Conservation (phyloP, 179 eudicot species). For the Silene noctiflora region DNA sequence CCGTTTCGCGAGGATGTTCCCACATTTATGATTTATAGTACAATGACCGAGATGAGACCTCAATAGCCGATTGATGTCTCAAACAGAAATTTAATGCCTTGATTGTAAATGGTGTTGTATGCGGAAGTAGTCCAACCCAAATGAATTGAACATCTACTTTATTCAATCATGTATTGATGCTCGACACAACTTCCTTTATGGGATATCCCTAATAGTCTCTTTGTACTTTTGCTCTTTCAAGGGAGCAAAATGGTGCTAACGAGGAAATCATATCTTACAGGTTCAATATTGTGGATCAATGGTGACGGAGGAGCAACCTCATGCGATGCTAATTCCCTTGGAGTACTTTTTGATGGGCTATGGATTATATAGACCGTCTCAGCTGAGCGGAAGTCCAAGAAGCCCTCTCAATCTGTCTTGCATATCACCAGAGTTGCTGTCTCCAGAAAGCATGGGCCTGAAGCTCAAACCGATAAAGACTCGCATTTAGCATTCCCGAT, state of each 20-base stretch:
- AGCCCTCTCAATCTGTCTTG: constrained; percentile 85
- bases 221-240: not conserved
- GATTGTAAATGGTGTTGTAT: not conserved
- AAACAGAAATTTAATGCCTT: not conserved
- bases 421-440: constrained; percentile 85
- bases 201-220: not conserved
- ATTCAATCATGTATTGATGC: not conserved
- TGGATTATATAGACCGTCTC: constrained; percentile 64
- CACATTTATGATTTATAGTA: too few relatives aligned
- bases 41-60: too few relatives aligned
- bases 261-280: constrained; percentile 31
- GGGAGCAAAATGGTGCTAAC: not conserved
- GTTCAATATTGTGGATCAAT: constrained; percentile 92
- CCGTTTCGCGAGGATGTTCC: too few relatives aligned
- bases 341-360: constrained; percentile 92
- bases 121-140: not conserved
- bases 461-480: constrained; percentile 93
- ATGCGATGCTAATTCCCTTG: constrained; percentile 86
- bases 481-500: constrained; percentile 37
- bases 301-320: constrained; percentile 98
- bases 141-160: not conserved
- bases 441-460: constrained; percentile 98
- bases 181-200: not conserved
- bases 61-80: too few relatives aligned
- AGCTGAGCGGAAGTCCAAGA: constrained; percentile 71